Percentiles rank a stretch among this genome's conserved stretches.
phyloP scores from a whole-genome alignment of 768 basidiomycete species.

The Boletus tomentosulus region DNA sequence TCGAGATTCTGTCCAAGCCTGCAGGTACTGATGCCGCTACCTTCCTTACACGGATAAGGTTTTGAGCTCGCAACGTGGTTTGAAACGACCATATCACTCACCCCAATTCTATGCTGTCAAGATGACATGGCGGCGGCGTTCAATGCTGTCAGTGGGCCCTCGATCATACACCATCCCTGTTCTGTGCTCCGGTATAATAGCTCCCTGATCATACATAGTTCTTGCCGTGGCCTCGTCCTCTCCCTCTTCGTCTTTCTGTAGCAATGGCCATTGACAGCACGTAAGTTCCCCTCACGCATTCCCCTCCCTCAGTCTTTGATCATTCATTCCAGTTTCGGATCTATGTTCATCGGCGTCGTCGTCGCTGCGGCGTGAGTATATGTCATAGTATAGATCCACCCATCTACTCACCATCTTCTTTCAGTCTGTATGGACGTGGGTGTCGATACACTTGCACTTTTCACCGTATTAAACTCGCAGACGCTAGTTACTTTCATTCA shows the following conservation, averaged over 20 bases:
- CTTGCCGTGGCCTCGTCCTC: not conserved
- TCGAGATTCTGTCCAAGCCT: not conserved
- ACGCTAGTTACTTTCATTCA: slow-evolving; percentile 51
- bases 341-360: slow-evolving; percentile 47
- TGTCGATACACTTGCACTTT: not conserved
- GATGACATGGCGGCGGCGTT: not conserved
- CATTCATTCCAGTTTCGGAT: slow-evolving; percentile 40
- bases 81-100: not conserved
- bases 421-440: slow-evolving; percentile 50
- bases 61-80: not conserved
- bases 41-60: not conserved
- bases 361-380: slow-evolving; percentile 45
- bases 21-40: not conserved
- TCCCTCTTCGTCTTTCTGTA: not conserved
- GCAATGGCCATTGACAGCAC: slow-evolving; percentile 28
- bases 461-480: not conserved
- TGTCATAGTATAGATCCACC: not conserved
- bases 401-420: slow-evolving; percentile 3
- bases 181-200: not conserved
- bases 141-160: not conserved
- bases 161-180: not conserved
- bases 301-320: not conserved
- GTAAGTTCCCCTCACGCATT: slow-evolving; percentile 22
- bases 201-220: not conserved
- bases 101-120: not conserved